Base-by-base conservation (phyloP, 148 eudicot species). In the Suaeda aralocaspica region DNA sequence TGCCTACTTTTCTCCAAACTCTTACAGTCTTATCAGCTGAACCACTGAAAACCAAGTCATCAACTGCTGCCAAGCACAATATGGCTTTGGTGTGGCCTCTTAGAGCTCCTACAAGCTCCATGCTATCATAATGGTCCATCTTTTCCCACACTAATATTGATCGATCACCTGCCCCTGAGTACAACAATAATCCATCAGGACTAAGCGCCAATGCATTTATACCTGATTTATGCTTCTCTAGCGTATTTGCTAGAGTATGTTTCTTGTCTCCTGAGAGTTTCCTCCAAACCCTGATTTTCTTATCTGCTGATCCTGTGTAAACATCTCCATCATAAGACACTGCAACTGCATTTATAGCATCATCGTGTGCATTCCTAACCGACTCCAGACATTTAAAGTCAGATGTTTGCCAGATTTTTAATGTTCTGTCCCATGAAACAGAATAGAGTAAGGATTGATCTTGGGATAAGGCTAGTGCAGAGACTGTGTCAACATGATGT, bases 291-390 rank as follows among this genome's bases (percentile, higher is more conserved):
- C 89, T 93, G 61, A 93, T 89, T 66, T 70, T 84, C 56, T 74
- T 79, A 74, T 93, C 98, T 29, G 98, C 86, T 69, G 98, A 91
- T 45, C 91, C 98, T 1, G 98, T 93, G 77, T 88, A 93, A 39
- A 93, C 69, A 28, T 72, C 57, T 25, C 93, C 92, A 26, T 82
- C 74, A 9, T 60, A 46, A 18, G 92, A 85, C 51, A 86, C 69
- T 33, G 74, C 85, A 14, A 93, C 50, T 16, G 92, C 85, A 64
- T 93, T 93, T 68, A 93, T 88, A 6, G 98, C 96, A 75, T 93
- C 98, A 25, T 90, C 89, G n/a, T 92, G 98, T 19, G 98, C 96
- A 51, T 87, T 59, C 15, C 30, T 63, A 19, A 92, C 67, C 0
- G 98, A 90, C 82, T 92, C 94, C 74, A 88, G 65, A 80, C 96